A percentile compares a stretch with the other conserved stretches of the same genome.
Evolutionary conservation across 1,139 yeast species (phyloP).

Genomic region (Wickerhamomyces sp.): DNA sequence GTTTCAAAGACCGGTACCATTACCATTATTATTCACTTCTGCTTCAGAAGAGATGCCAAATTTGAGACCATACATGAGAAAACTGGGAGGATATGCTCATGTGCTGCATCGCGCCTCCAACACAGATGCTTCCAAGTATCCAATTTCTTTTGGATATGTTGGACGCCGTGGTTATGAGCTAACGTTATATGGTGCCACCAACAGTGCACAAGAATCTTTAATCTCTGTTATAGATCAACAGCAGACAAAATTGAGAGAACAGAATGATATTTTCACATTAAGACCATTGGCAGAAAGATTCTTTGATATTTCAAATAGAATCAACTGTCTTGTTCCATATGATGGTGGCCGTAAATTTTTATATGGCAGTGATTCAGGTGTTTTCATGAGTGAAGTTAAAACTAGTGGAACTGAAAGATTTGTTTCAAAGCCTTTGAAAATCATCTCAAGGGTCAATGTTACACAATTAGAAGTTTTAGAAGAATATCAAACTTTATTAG

Average conservation of each 20-base stretch:
- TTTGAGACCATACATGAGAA: constrained; percentile 38
- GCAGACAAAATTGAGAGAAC: constrained; percentile 65
- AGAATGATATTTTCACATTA: constrained; percentile 75
- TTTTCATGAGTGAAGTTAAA: constrained; percentile 66
- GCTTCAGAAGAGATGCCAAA: constrained; percentile 77
- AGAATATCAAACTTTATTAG: constrained; percentile 80
- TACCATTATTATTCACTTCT: constrained; percentile 74
- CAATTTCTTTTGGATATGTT: constrained; percentile 42
- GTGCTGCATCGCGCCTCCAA: constrained; percentile 28
- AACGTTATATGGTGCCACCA: constrained; percentile 61
- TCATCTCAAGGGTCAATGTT: constrained; percentile 71
- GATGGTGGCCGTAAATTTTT: constrained; percentile 91
- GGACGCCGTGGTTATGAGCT: constrained; percentile 47
- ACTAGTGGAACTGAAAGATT: constrained; percentile 34
- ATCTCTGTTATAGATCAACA: constrained; percentile 76
- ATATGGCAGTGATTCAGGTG: constrained; percentile 90
- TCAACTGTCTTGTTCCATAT: constrained; percentile 90
- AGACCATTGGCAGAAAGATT: constrained; percentile 70
- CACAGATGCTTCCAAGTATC: constrained; percentile 21
- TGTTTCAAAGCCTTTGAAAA: constrained; percentile 73
- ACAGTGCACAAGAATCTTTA: constrained; percentile 73
- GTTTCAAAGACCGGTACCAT: constrained; percentile 87
- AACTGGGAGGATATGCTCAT: constrained; percentile 36
- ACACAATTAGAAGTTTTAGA: constrained; percentile 90
- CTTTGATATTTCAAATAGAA: constrained; percentile 68